phyloP scores from a whole-genome alignment of 768 basidiomycete genomes.

The Austroboletus festivus region DNA sequence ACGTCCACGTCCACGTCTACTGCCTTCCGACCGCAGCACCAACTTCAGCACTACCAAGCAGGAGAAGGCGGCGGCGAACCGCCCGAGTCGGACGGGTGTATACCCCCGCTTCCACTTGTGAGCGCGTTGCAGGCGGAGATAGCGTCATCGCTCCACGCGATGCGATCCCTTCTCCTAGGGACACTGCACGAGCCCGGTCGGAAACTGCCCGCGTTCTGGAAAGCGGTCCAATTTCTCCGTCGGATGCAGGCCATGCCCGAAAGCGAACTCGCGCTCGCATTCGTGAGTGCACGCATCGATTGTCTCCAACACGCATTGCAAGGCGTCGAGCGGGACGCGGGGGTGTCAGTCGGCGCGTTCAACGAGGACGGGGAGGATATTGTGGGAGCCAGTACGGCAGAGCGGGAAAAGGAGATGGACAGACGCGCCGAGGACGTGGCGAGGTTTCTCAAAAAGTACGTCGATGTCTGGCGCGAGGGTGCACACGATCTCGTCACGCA shows the following conservation, averaged over 20 bases:
- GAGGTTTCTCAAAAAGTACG: slow-evolving; percentile 78
- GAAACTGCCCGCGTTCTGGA: slow-evolving; percentile 88
- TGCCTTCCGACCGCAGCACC: slow-evolving; percentile 35
- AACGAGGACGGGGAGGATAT: slow-evolving; percentile 12
- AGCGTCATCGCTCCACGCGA: slow-evolving; percentile 56
- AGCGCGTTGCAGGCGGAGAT: slow-evolving; percentile 64
- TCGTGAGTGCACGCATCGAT: slow-evolving; percentile 69
- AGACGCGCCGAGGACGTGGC: slow-evolving; percentile 69
- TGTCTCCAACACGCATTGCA: slow-evolving; percentile 60
- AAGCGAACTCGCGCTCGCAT: slow-evolving; percentile 78
- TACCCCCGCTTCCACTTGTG: slow-evolving; percentile 24
- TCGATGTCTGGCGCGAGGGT: slow-evolving; percentile 89
- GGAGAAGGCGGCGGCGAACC: slow-evolving; percentile 17
- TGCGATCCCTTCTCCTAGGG: slow-evolving; percentile 75
- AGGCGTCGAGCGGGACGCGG: slow-evolving; percentile 43
- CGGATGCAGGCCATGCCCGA: slow-evolving; percentile 76
- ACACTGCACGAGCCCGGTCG: slow-evolving; percentile 77
- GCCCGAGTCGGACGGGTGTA: slow-evolving; percentile 44
- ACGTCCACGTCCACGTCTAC: slow-evolving; percentile 4
- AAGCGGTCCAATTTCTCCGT: slow-evolving; percentile 82
- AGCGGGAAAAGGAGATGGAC: slow-evolving; percentile 46
- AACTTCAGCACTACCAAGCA: too few relatives aligned
- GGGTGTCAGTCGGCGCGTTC: slow-evolving; percentile 31
- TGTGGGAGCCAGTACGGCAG: slow-evolving; percentile 22
- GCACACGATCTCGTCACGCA: slow-evolving; percentile 91